phyloP scores from a whole-genome alignment of 257 asterid genomes.

The Agastache rugosa region DNA sequence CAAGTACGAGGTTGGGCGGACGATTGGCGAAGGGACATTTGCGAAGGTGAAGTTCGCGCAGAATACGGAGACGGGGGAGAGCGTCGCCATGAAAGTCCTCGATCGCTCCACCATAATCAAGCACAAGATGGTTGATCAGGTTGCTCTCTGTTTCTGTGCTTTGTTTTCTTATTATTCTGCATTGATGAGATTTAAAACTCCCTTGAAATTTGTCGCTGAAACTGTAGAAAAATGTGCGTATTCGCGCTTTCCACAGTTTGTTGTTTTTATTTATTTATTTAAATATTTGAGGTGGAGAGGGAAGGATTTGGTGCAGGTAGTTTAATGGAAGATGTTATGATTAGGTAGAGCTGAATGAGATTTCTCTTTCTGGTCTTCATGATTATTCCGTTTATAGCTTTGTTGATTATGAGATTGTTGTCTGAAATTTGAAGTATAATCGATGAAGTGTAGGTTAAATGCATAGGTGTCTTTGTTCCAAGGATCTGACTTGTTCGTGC shows the following conservation, averaged over 20 bases:
- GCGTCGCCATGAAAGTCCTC: slow-evolving; percentile 98
- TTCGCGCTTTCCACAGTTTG: background rate
- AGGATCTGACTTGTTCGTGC: slow-evolving; percentile 10
- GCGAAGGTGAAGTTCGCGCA: slow-evolving; percentile 99
- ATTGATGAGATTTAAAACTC: slow-evolving; percentile 23
- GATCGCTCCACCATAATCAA: slow-evolving; percentile 95
- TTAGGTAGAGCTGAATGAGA: slow-evolving; percentile 24
- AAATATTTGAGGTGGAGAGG: slow-evolving; percentile 7
- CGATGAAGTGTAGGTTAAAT: slow-evolving; percentile 20
- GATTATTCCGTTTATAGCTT: background rate
- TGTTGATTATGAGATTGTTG: background rate
- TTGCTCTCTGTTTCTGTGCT: slow-evolving; percentile 8
- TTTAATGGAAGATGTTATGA: background rate
- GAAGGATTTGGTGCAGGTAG: slow-evolving; percentile 16
- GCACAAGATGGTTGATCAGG: slow-evolving; percentile 99
- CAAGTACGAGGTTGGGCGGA: slow-evolving; percentile 96
- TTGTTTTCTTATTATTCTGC: background rate
- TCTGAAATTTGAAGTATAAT: slow-evolving; percentile 15
- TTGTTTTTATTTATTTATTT: background rate
- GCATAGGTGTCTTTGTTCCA: background rate
- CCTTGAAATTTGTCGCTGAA: slow-evolving; percentile 11
- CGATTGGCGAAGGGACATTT: slow-evolving; percentile 97
- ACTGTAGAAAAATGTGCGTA: background rate
- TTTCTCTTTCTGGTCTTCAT: slow-evolving; percentile 20
- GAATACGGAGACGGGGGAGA: slow-evolving; percentile 96